Percentiles rank a stretch among this genome's conserved stretches.
These are phyloP conservation scores for Lippia alba DNA, from an alignment of 305 asterid species.

Conservation along the genomic window DNA sequence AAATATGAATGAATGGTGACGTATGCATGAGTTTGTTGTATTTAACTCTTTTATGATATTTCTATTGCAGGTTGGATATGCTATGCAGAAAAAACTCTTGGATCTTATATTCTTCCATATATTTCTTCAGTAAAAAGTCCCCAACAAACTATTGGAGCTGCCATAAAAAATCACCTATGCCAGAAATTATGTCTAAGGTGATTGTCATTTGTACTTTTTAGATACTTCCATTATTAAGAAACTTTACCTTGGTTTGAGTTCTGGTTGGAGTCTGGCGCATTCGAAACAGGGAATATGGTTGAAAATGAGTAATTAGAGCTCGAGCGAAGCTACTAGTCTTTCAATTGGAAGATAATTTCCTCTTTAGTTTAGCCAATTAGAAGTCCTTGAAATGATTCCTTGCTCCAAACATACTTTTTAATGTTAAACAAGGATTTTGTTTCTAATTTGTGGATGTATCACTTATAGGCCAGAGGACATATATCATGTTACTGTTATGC, in stretches of 20 bases:
- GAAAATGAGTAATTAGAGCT: not conserved
- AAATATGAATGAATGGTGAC: not conserved
- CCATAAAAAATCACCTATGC: slow-evolving; percentile 69
- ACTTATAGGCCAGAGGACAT: slow-evolving; percentile 78
- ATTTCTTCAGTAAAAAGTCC: slow-evolving; percentile 97
- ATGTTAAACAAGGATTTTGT: slow-evolving; percentile 18
- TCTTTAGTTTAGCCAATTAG: not conserved
- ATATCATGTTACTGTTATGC: slow-evolving; percentile 97
- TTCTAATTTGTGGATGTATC: slow-evolving; percentile 37
- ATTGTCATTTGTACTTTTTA: slow-evolving; percentile 25
- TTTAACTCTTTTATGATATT: slow-evolving; percentile 29
- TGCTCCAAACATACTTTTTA: not conserved
- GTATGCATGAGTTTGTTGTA: not conserved
- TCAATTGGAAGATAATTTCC: slow-evolving; percentile 1
- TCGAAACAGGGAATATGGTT: slow-evolving; percentile 3
- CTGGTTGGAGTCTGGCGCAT: slow-evolving; percentile 2
- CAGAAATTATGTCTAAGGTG: slow-evolving; percentile 70
- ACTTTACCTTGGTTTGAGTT: slow-evolving; percentile 10
- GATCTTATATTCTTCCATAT: slow-evolving; percentile 88
- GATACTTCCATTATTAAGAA: slow-evolving; percentile 18
- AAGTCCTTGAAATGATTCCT: not conserved
- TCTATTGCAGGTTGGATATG: slow-evolving; percentile 90
- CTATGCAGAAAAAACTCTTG: slow-evolving; percentile 97
- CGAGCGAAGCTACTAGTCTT: slow-evolving; percentile 15
- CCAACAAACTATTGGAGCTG: slow-evolving; percentile 90